Percentiles rank a stretch among this genome's conserved stretches.
Evolutionary conservation across 2,329 filamentous ascomycete genomes (phyloP).

Genomic region (Ambrosiella xylebori): DNA sequence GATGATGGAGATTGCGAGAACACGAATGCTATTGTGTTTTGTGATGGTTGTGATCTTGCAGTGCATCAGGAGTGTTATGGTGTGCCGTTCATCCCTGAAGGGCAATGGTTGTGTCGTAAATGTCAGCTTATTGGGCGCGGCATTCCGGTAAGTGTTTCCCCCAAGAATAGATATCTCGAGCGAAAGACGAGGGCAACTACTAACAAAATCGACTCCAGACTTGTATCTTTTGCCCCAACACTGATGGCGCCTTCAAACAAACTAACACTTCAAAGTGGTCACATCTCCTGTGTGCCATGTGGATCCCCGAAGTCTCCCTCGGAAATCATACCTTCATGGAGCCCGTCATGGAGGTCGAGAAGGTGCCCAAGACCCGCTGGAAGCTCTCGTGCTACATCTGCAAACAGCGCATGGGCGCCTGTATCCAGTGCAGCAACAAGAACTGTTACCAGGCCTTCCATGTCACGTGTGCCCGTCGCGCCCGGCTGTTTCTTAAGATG

Average conservation of each 20-base stretch:
- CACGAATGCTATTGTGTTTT: conserved; percentile 97
- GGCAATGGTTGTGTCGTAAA: conserved; percentile 94
- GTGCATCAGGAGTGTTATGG: conserved; percentile 99
- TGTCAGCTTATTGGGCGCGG: conserved; percentile 90
- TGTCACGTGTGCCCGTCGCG: conserved; percentile 81
- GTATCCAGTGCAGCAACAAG: conserved; percentile 96
- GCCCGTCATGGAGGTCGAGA: conserved; percentile 93
- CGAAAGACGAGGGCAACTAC: background rate
- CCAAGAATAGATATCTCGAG: background rate
- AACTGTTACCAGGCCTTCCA: conserved; percentile 95
- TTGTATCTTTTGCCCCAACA: conserved; percentile 97
- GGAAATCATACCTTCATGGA: conserved; percentile 98
- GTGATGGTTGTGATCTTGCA: conserved; percentile 90
- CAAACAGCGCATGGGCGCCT: conserved; percentile 92
- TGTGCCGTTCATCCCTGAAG: conserved; percentile 95
- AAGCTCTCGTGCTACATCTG: conserved; percentile 92
- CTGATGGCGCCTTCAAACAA: conserved; percentile 95
- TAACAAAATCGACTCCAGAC: conserved; percentile 32
- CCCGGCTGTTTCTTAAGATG: conserved; percentile 85
- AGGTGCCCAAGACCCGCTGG: conserved; percentile 89
- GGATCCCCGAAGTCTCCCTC: conserved; percentile 93
- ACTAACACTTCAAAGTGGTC: conserved; percentile 94
- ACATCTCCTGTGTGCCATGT: conserved; percentile 89
- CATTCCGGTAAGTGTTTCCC: conserved; percentile 45
- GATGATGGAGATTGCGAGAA: conserved; percentile 99